Conservation (phyloP, 805 yeast genomes). For the Peterozyma toletana region DNA sequence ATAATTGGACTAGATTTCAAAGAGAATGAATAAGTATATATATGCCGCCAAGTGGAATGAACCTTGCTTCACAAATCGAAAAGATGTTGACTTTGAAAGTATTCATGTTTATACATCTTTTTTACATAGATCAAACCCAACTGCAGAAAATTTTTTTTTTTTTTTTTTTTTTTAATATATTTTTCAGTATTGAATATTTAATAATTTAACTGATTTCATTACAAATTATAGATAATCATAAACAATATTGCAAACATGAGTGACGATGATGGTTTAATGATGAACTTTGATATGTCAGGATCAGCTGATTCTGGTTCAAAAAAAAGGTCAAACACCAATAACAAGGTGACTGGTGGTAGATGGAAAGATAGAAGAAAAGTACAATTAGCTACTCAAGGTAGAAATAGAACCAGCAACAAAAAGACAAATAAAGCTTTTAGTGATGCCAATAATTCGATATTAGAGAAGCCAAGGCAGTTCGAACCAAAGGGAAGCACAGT, state of each 20-base stretch:
- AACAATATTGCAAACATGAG: conserved; percentile 11
- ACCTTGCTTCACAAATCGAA: conserved; percentile 7
- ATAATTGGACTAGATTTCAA: no score
- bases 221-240: neutral
- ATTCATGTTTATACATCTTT: neutral
- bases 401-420: conserved; percentile 18
- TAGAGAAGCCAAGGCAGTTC: conserved; percentile 3
- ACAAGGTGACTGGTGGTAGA: conserved; percentile 59
- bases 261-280: conserved; percentile 51
- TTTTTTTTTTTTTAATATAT: no score
- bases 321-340: conserved; percentile 12
- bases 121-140: neutral
- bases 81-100: neutral
- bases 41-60: neutral
- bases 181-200: no score
- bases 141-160: no score
- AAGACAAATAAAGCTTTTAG: conserved; percentile 10
- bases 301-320: conserved; percentile 15
- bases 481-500: neutral
- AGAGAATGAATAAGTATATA: no score
- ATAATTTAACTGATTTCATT: no score
- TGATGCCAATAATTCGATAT: conserved; percentile 9
- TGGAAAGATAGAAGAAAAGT: conserved; percentile 77
- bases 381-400: conserved; percentile 42
- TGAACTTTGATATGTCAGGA: conserved; percentile 60